Evolutionary conservation across 2,329 filamentous ascomycete species (phyloP).

Genomic region (Alternaria gansuensis): DNA sequence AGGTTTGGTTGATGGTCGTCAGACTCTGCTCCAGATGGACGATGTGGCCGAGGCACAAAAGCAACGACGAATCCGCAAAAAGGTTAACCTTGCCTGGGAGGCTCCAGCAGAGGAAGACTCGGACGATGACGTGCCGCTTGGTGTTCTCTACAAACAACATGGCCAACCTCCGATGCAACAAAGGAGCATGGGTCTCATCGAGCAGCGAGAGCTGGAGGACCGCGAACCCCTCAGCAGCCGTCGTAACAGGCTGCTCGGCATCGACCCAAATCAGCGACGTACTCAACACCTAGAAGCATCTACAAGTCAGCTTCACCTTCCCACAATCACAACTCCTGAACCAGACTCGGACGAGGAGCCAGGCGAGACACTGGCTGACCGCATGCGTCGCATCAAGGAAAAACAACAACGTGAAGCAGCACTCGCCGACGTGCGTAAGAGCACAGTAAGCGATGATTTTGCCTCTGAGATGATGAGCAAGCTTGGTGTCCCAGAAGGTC

Average conservation of each 20-base stretch:
- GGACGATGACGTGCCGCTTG: slow-evolving; percentile 87
- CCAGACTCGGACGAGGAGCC: slow-evolving; percentile 53
- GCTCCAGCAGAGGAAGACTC: slow-evolving; percentile 62
- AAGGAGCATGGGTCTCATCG: slow-evolving; percentile 77
- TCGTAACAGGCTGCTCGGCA: slow-evolving; percentile 76
- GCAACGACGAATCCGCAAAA: slow-evolving; percentile 75
- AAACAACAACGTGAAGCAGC: slow-evolving; percentile 61
- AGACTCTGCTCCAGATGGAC: slow-evolving; percentile 89
- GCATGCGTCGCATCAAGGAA: slow-evolving; percentile 70
- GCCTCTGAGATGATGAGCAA: slow-evolving; percentile 71
- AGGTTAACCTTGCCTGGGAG: slow-evolving; percentile 92
- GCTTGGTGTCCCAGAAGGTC: slow-evolving; percentile 41
- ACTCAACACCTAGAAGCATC: slow-evolving; percentile 30
- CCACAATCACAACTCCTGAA: slow-evolving; percentile 40
- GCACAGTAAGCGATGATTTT: slow-evolving; percentile 71
- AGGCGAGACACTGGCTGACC: slow-evolving; percentile 72
- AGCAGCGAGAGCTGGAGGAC: slow-evolving; percentile 85
- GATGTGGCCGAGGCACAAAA: slow-evolving; percentile 87
- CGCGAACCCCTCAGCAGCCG: slow-evolving; percentile 86
- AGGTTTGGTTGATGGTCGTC: slow-evolving; percentile 73
- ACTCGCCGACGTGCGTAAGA: slow-evolving; percentile 51
- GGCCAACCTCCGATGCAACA: slow-evolving; percentile 60
- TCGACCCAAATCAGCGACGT: slow-evolving; percentile 45
- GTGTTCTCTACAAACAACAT: slow-evolving; percentile 70
- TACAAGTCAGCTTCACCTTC: slow-evolving; percentile 40